Evolutionary conservation across 495 filamentous ascomycete genomes (phyloP), one percentile per base, ranked within the genome.

Genomic region (Eremomyces bilateralis): DNA sequence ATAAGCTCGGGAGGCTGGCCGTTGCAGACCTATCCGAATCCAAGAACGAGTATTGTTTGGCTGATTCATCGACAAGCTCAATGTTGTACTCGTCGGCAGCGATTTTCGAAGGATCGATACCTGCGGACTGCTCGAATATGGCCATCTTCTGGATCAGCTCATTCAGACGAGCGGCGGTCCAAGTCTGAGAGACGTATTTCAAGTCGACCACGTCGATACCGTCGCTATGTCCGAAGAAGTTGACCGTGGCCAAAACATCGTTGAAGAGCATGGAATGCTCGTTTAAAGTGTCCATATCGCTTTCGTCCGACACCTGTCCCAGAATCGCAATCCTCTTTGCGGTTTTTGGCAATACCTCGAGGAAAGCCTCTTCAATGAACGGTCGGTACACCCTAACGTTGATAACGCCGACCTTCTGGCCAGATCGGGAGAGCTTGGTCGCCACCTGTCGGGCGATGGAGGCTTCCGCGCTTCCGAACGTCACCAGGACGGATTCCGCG

Each of bases 341-440:
- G 15, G 76, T 76, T 44, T 67, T 59, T 5, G 88, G 83, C 10
- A 97, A 62, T 2, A 65, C 67, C 27, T 72, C 67, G 32, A 94
- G 61, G 61, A 97, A 97, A 35, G 78, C 79, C 44, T 88, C 78
- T 57, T 97, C 88, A 18, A 82, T 69, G 51, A 97, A 95, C 1
- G 88, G 88, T 20, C 83, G 69, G 60, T 94, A 95, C 33, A 97
- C 65, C 37, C 88, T 75, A 33, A 95, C 85, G 42, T 78, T 83
- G 45, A 97, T 59, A 15, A 83, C 79, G 40, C 88, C 88, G 36
- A 94, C 66, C 50, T 71, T 75, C 35, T 66, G 62, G 42, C 73
- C 81, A 19, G 8, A 8, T 38, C 71, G 62, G 17, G 71, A 64
- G 34, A 95, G 59, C 16, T 70, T 70, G 21, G 67, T 58, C 2